Evolutionary conservation across 768 basidiomycete species (phyloP).

Genomic region (Mycena indigotica): DNA sequence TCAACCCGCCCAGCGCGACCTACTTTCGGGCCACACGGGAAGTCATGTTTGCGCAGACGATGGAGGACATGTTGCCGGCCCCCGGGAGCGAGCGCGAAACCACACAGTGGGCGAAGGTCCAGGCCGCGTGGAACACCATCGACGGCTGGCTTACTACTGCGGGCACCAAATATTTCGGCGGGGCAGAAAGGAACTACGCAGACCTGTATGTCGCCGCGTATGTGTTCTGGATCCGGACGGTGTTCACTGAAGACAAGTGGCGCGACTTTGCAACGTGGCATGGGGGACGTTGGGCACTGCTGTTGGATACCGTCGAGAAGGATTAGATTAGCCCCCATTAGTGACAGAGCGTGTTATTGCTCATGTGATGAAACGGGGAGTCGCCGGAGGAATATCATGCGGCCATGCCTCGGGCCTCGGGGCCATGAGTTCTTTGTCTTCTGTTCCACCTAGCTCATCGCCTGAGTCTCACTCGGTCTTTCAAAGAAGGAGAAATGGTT

Average conservation of each 20-base stretch:
- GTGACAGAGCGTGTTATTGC: no score
- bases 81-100: slow-evolving; percentile 26
- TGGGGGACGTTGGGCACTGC: slow-evolving; percentile 31
- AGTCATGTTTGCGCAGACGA: slow-evolving; percentile 28
- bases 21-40: slow-evolving; percentile 38
- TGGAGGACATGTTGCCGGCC: slow-evolving; percentile 28
- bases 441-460: no score
- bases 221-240: slow-evolving; percentile 27
- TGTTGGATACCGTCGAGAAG: slow-evolving; percentile 26
- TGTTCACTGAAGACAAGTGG: slow-evolving; percentile 34
- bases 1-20: slow-evolving; percentile 34
- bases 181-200: slow-evolving; percentile 29
- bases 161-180: slow-evolving; percentile 28
- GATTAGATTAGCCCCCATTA: no score
- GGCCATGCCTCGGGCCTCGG: no score
- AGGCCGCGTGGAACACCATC: slow-evolving; percentile 26
- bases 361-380: no score
- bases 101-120: slow-evolving; percentile 32
- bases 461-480: no score
- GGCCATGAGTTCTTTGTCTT: no score
- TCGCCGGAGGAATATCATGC: no score
- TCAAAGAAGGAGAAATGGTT: no score
- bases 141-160: slow-evolving; percentile 23
- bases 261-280: slow-evolving; percentile 30
- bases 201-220: slow-evolving; percentile 33